Evolutionary conservation across 257 asterid species (phyloP), one percentile per base, ranked within the genome.

Genomic region (Thymus mandschuricus): DNA sequence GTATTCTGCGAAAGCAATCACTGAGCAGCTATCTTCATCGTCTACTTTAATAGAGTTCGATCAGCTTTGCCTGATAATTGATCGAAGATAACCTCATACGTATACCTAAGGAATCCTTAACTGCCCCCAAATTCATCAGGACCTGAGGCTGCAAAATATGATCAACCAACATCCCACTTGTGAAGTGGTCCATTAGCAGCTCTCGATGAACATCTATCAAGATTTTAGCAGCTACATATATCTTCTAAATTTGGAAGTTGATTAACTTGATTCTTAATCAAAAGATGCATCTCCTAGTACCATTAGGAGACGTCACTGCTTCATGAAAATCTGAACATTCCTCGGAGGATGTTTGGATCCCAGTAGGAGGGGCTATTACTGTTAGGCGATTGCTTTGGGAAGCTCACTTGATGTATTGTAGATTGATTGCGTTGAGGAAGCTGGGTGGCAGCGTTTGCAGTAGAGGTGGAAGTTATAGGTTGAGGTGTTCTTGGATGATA

Each of bases 401-500:
- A 15, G 3, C 31, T 51, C 30, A 15, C 57, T 15, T 51, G 57
- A 51, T 51, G 30, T n/a, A 51, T 12, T 21, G 59, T 54, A 9
- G 86, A 67, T 75, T 79, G 96, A 75, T 74, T 79, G 9, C 27
- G 68, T 64, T 57, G 70, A 57, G 76, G 65, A 33, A 38, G 10
- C 21, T 35, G 45, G 4, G 29, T 65, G 67, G 83, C 28, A 51
- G 82, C 86, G 65, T 66, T 41, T 2, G 1, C 29, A n/a, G 27
- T 35, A 60, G 91, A 81, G 67, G 83, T 82, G 64, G 90, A 80
- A 51, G 10, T 21, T 8, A 30, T 51, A 49, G 3, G 28, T 50
- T 84, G 88, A 73, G 86, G 82, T 49, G 91, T 83, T 51, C 85
- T 83, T 73, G 85, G 82, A 76, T 85, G 83, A 65, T 63, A 78